phyloP scores from a whole-genome alignment of 2,329 filamentous ascomycete species.

The Trichoderma sp. region DNA sequence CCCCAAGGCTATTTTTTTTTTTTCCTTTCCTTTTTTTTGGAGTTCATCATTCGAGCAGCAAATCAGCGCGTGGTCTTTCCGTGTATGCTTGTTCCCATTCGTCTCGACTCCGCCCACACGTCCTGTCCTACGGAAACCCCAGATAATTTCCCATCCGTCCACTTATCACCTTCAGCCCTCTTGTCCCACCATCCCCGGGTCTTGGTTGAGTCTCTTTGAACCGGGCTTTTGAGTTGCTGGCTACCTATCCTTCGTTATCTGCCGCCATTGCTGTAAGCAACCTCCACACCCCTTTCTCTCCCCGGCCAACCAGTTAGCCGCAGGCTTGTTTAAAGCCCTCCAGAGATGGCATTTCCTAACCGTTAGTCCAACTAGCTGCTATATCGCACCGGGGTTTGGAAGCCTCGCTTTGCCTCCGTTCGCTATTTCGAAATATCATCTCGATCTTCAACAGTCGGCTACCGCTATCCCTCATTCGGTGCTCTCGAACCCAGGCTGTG shows the following conservation, averaged over 20 bases:
- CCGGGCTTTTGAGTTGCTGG: constrained; percentile 25
- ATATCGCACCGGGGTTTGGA: background rate
- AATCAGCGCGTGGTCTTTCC: constrained; percentile 16
- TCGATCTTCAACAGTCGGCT: background rate
- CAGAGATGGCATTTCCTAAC: background rate
- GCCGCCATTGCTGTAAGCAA: constrained; percentile 18
- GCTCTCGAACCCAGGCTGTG: background rate
- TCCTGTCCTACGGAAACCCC: constrained; percentile 28
- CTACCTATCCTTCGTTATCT: constrained; percentile 25
- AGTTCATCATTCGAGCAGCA: constrained; percentile 21
- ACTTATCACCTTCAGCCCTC: constrained; percentile 29
- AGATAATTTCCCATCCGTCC: constrained; percentile 27
- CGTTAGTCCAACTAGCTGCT: background rate
- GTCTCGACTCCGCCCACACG: constrained; percentile 10
- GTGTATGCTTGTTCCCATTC: constrained; percentile 15
- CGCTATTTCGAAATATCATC: constrained; percentile 1
- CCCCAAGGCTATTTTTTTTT: constrained; percentile 1
- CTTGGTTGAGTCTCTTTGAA: background rate
- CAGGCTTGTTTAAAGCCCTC: background rate
- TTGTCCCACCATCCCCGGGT: constrained; percentile 31
- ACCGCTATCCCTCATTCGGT: background rate
- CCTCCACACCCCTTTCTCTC: background rate
- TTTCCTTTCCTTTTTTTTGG: constrained; percentile 5
- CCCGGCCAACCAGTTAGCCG: background rate
- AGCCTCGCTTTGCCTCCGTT: background rate